These are phyloP conservation scores for Crithidia sp. DNA, from an alignment of 208 protist genomes.

Conservation along the genomic window DNA sequence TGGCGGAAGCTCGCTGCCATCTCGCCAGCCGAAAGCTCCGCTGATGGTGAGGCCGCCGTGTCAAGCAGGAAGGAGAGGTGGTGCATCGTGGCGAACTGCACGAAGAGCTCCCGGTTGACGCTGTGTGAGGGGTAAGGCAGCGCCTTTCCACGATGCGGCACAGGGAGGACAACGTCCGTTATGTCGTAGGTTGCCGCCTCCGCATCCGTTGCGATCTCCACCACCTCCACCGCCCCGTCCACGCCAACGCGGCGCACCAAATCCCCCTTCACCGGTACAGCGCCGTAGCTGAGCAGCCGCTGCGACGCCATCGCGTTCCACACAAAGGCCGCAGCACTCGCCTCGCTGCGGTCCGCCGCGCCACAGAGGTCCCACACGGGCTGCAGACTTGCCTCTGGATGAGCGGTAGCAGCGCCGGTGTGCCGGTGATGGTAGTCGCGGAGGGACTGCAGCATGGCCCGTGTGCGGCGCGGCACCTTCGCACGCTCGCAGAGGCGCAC, in stretches of 20 bases:
- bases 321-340: constrained; percentile 68
- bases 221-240: constrained; percentile 6
- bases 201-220: constrained; percentile 35
- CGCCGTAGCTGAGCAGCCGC: constrained; percentile 51
- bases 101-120: constrained; percentile 33
- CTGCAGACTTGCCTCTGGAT: constrained; percentile 14
- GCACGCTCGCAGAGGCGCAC: constrained; percentile 36
- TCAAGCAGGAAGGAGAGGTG: constrained; percentile 49
- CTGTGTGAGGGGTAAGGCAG: constrained; percentile 22
- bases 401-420: neutral
- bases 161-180: constrained; percentile 82
- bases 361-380: constrained; percentile 41
- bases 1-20: constrained; percentile 38
- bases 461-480: constrained; percentile 29
- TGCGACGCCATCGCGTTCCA: constrained; percentile 90
- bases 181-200: constrained; percentile 45
- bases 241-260: constrained; percentile 38
- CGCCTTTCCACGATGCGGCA: constrained; percentile 39
- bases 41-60: neutral
- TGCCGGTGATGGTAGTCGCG: constrained; percentile 35
- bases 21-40: neutral
- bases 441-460: constrained; percentile 38
- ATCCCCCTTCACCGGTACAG: constrained; percentile 64
- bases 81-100: constrained; percentile 44
- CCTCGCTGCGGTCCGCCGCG: constrained; percentile 18